Conservation (phyloP, 257 asterid genomes). For the Thymus quinquecostatus region DNA sequence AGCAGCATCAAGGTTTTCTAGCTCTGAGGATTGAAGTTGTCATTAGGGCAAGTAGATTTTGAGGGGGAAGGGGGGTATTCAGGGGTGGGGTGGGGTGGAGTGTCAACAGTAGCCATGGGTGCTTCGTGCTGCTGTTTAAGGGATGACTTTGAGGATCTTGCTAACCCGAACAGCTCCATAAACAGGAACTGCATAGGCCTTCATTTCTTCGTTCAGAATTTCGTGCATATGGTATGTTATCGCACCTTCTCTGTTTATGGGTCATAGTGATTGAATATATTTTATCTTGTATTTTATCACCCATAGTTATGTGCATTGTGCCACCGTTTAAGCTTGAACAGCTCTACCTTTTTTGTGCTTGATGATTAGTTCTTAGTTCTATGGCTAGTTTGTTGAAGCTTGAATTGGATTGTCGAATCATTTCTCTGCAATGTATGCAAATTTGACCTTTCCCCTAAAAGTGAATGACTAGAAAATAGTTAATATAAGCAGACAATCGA, state of each 20-base stretch:
- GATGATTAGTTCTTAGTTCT: neutral
- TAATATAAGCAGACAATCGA: neutral
- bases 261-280: neutral
- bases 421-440: neutral
- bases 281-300: neutral
- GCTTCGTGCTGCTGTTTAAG: conserved; percentile 81
- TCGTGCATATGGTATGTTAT: conserved; percentile 66
- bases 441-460: neutral
- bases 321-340: neutral
- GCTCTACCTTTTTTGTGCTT: conserved; percentile 5
- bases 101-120: conserved; percentile 62
- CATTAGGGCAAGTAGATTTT: conserved; percentile 9
- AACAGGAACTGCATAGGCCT: conserved; percentile 69
- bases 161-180: conserved; percentile 64
- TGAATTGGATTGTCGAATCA: conserved; percentile 17
- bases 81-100: conserved; percentile 24
- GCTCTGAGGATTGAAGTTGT: conserved; percentile 13
- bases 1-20: conserved; percentile 3
- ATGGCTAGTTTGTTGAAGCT: neutral
- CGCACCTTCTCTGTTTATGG: conserved; percentile 23
- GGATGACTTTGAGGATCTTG: conserved; percentile 69
- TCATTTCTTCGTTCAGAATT: conserved; percentile 63
- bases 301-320: conserved; percentile 1
- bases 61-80: conserved; percentile 25
- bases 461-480: neutral